Evolutionary conservation across 306 rosid species (phyloP), one percentile per base, ranked within the genome.

Genomic region (Amphicarpaea edgeworthii): DNA sequence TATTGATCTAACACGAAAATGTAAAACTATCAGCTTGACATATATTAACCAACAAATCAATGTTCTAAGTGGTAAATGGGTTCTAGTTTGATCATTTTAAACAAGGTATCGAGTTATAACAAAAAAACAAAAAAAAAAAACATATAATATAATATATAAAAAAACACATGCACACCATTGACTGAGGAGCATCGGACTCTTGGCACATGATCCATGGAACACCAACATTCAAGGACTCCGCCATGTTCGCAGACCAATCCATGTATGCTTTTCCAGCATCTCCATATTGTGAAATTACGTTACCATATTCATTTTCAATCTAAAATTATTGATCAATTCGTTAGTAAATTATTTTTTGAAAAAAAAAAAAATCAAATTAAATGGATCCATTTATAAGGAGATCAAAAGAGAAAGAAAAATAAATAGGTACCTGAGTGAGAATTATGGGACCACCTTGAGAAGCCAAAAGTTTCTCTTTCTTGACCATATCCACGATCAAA

Each of bases 171-270:
- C 5, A 10, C 82, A 84, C 90, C 81, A 83, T 89, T 11, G 93
- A 85, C 12, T 79, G 61, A 4, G 93, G 90, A 21, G 93, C 90
- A 45, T 86, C 85, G 0, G 1, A 1, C 15, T 88, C 74, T 5
- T 88, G 90, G 61, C 93, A 88, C 93, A 88, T 88, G 20, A 86
- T 83, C 93, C 93, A 89, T 46, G 93, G 93, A 49, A 89, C 86
- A 2, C 89, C 91, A 15, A 85, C 17, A 15, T 87, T 1, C 0
- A 69, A 76, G 0, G 93, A 81, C 0, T 87, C 83, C 0, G 91
- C 93, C 83, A 89, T 81, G 9, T 49, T 65, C 0, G 93, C 85
- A 9, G 87, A 85, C 90, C 93, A 89, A 43, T 85, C 41, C 1
- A 89, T 30, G 9, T 89, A 88, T 14, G 79, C 71, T 61, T 86